phyloP scores from a whole-genome alignment of 345 rosid species.

The Leavenworthia alabamica region DNA sequence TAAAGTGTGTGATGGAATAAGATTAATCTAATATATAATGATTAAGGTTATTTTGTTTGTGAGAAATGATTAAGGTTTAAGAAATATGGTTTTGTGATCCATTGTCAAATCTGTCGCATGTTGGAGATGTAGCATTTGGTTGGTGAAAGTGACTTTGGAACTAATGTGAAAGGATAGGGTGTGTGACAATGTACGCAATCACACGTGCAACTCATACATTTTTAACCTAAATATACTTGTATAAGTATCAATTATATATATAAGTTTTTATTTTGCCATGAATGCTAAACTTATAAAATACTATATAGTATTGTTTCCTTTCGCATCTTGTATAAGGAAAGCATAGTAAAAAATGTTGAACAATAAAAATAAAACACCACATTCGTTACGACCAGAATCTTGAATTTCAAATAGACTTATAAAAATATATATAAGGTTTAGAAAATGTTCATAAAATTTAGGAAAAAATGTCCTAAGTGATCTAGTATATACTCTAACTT shows the following conservation, averaged over 20 bases:
- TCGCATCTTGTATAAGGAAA: not conserved
- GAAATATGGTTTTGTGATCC: slow-evolving; percentile 1
- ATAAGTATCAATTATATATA: not conserved
- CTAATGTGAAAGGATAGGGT: slow-evolving; percentile 30
- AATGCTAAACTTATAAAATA: not conserved
- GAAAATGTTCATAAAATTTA: no score
- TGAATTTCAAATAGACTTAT: no score
- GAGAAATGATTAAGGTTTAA: slow-evolving; percentile 19
- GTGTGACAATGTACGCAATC: slow-evolving; percentile 25
- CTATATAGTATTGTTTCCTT: not conserved
- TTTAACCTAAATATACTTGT: slow-evolving; percentile 8
- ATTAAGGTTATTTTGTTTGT: not conserved
- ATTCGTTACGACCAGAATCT: no score
- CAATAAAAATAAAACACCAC: not conserved
- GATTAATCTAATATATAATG: slow-evolving; percentile 5
- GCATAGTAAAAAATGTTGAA: not conserved
- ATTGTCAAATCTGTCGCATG: slow-evolving; percentile 16
- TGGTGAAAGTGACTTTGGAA: slow-evolving; percentile 33
- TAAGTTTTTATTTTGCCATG: not conserved
- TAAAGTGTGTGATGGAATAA: no score
- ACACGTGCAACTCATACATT: slow-evolving; percentile 26
- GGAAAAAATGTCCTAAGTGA: no score
- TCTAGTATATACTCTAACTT: no score
- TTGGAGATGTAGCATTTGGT: slow-evolving; percentile 27
- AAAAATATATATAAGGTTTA: no score